Percentiles rank a stretch among this genome's conserved stretches.
Conservation (phyloP, 345 rosid species). For the Corchorus capsularis region DNA sequence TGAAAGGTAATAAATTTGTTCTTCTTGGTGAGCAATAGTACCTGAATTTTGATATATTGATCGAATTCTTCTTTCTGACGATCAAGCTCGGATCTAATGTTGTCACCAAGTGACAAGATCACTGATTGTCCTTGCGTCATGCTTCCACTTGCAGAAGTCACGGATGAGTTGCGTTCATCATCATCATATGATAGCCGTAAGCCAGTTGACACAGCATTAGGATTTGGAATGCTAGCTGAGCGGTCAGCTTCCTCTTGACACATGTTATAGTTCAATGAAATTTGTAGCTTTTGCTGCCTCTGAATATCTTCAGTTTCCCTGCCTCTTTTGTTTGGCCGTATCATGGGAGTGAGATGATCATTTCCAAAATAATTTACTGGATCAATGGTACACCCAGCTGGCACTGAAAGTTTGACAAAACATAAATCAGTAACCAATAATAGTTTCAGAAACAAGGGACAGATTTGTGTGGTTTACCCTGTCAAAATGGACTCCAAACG, state of each 20-base stretch:
- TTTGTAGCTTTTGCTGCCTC: constrained; percentile 68
- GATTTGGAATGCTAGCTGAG: constrained; percentile 51
- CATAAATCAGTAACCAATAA: constrained; percentile 16
- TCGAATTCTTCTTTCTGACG: constrained; percentile 74
- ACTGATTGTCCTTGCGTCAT: constrained; percentile 55
- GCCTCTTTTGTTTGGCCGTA: constrained; percentile 48
- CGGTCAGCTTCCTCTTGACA: constrained; percentile 60
- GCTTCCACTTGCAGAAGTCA: constrained; percentile 74
- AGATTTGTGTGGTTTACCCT: not conserved
- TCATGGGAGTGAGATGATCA: constrained; percentile 55
- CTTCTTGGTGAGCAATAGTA: constrained; percentile 20
- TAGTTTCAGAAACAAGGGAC: not conserved
- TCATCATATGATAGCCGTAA: constrained; percentile 77
- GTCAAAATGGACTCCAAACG: not conserved
- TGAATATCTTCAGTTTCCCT: constrained; percentile 57
- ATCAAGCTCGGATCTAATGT: constrained; percentile 56
- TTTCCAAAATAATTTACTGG: constrained; percentile 71
- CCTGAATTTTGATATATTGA: constrained; percentile 69
- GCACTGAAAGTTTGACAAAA: constrained; percentile 40
- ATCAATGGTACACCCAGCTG: constrained; percentile 58
- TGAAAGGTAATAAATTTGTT: not conserved
- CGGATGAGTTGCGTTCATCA: constrained; percentile 79
- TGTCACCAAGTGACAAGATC: constrained; percentile 60
- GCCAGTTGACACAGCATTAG: constrained; percentile 77
- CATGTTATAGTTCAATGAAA: constrained; percentile 56